Base-by-base conservation (phyloP, 176 grass and related monocot genomes). In the Eleusine indica region DNA sequence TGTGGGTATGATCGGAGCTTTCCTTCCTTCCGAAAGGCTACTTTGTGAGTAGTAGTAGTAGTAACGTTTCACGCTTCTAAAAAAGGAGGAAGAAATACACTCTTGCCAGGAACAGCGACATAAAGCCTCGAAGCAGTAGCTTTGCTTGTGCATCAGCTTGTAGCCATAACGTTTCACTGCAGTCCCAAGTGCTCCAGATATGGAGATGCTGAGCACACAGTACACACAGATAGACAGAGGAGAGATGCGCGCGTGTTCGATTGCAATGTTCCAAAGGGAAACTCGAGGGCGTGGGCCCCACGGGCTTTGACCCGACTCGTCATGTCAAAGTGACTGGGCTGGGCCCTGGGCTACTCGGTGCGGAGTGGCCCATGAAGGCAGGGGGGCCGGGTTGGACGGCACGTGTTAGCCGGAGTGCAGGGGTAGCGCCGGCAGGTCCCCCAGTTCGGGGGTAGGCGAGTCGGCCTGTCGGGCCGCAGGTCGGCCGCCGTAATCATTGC, bases 341-440 rank as follows among this genome's bases (percentile, higher is more conserved):
- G 21, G 60, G 58, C 58, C 21, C 47, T 19, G 21, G 51, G 66
- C 44, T 41, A 32, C 5, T n/a, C 29, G 30, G 52, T 17, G 9
- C n/a, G 4, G 32, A 40, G 30, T 47, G 77, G 81, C 60, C 68
- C 73, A 73, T 64, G 79, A 56, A 11, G 83, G 52, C 29, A 29
- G 4, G 9, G 17, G 85, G 12, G 30, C 38, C 13, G 19, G 54
- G 29, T 39, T 29, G 83, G 64, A 60, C 72, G 81, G 83, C 90
- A 89, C 90, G 90, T 87, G 88, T 83, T 83, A 35, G 58, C 29
- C 71, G 25, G 75, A 66, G 67, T 95, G 91, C 90, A 86, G 92
- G 92, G 77, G 79, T 86, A 89, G 77, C 78, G 82, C 92, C 90
- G 92, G 88, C 95, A 90, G 75, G 92, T 95, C 92, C 79, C 90